Base-by-base conservation (phyloP, 257 asterid genomes). In the Linaria vulgaris region DNA sequence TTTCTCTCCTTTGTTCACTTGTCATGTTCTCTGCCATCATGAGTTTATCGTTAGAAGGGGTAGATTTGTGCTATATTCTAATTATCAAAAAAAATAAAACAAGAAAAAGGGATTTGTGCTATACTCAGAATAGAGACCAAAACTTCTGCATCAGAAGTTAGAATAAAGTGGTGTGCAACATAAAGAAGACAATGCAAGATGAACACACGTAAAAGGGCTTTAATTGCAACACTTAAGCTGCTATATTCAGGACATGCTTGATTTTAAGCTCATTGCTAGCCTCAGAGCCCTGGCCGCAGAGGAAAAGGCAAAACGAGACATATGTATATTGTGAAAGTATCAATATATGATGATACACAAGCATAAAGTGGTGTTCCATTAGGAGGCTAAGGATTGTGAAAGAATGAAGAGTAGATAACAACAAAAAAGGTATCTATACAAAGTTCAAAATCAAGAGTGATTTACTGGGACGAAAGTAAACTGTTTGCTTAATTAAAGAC, bases 1-100 rank as follows among this genome's bases (percentile, higher is more conserved):
- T 92, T 69, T 87, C 96, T 78, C 94, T 80, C 84, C 97, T 82
- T 78, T 92, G 94, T 66, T 92, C 94, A 52, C 95, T 92, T 48
- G 94, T 79, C 99, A 92, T 92, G 77, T 89, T 90, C 68, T 92
- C 99, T 92, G 97, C 68, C 51, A 69, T 70, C 62, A 80, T 64
- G 20, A 75, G 44, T 30, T 34, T 16, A 59, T 62, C 22, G 67
- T 79, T 70, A 80, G 76, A 54, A 54, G 59, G 53, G 49, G 57
- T 61, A 76, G 56, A 48, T 46, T 55, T 31, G 63, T 67, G 50
- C 47, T 46, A 23, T 38, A 54, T 45, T n/a, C n/a, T n/a, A n/a
- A n/a, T n/a, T n/a, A n/a, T n/a, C n/a, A n/a, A n/a, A n/a, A n/a
- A n/a, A n/a, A n/a, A n/a, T n/a, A n/a, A n/a, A n/a, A n/a, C n/a